Percentiles rank a stretch among this genome's conserved stretches.
Evolutionary conservation across 495 filamentous ascomycete genomes (phyloP).

Genomic region (Astrothelium macrocarpum): DNA sequence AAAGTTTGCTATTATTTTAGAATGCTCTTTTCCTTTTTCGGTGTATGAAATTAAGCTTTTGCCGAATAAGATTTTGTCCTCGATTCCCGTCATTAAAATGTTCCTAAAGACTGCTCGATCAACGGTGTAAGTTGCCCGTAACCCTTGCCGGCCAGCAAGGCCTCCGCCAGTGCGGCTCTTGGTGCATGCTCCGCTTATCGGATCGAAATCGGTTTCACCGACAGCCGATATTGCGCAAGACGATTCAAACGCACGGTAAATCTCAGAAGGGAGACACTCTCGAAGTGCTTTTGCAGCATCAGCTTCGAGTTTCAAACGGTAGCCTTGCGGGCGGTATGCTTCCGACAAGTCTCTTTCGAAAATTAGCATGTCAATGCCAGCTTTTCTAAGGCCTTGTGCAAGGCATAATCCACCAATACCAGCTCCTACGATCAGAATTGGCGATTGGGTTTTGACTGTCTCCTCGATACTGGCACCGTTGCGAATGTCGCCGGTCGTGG

Average conservation of each 20-base stretch:
- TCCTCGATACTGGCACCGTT: constrained; percentile 10
- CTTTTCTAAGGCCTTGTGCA: constrained; percentile 47
- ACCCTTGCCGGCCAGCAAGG: constrained; percentile 9
- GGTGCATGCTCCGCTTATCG: constrained; percentile 16
- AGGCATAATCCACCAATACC: constrained; percentile 51
- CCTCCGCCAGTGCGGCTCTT: constrained; percentile 8
- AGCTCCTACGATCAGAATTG: constrained; percentile 48
- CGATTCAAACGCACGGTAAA: constrained; percentile 12
- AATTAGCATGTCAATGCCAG: constrained; percentile 16
- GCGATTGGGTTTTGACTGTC: constrained; percentile 2
- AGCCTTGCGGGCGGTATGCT: constrained; percentile 18
- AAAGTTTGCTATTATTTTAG: constrained; percentile 40
- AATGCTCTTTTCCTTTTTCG: constrained; percentile 21
- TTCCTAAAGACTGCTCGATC: constrained; percentile 22
- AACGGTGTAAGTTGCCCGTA: constrained; percentile 8
- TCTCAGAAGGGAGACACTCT: background rate
- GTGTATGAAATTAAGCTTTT: constrained; percentile 18
- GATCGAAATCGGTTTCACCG: constrained; percentile 20
- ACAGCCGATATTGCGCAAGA: constrained; percentile 19
- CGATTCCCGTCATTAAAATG: constrained; percentile 18
- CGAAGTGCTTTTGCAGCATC: background rate
- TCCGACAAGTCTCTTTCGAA: constrained; percentile 20
- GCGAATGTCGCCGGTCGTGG: background rate
- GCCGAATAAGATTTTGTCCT: constrained; percentile 19
- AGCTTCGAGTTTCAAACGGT: constrained; percentile 15